Base-by-base conservation (phyloP, 139 green algal species). In the Tetradesmus lagerheimii region DNA sequence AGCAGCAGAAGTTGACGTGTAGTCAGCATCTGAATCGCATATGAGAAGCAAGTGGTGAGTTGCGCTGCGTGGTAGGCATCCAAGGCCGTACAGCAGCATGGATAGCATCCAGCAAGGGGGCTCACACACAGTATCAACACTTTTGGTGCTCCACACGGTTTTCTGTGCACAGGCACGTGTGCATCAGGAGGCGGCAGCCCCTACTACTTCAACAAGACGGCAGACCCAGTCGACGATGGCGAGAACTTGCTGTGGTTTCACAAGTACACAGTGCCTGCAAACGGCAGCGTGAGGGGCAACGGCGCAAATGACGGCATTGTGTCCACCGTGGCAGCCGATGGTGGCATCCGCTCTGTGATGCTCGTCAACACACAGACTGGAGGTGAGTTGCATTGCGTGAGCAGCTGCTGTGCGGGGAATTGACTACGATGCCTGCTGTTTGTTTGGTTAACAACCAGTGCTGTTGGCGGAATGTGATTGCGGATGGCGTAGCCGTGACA, bases 211-310 rank as follows among this genome's bases (percentile, higher is more conserved):
- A 75, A 89, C 74, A 20, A 31, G 1, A 12, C 43, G 27, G 31
- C 31, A 25, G 31, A 20, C 18, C 71, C 85, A 38, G 3, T 75
- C 29, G 71, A 89, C 29, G 14, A 75, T 29, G 16, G 77, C 0
- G 31, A 83, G 0, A 89, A 89, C 43, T 29, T 77, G 76, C 71
- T 89, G 2, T 89, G 85, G 85, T 89, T 83, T 31, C 71, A 83
- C 39, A 75, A 89, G 39, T 75, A 50, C 85, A 83, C 66, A 2
- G 37, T 67, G 20, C 47, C 53, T 34, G n/a, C 12, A 8, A 84
- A 66, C 12, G 85, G 85, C 8, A 66, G 29, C 4, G 35, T 83
- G 14, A 43, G 57, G 20, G 85, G 85, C 31, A 89, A 84, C 9
- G 85, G 85, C 8, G 85, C 85, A n/a, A 89, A 89, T 23, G 85